Percentiles rank a stretch among this genome's conserved stretches.
These are phyloP conservation scores for Hymenoscyphus salicellus DNA, from an alignment of 2,329 filamentous ascomycete genomes.

Conservation along the genomic window DNA sequence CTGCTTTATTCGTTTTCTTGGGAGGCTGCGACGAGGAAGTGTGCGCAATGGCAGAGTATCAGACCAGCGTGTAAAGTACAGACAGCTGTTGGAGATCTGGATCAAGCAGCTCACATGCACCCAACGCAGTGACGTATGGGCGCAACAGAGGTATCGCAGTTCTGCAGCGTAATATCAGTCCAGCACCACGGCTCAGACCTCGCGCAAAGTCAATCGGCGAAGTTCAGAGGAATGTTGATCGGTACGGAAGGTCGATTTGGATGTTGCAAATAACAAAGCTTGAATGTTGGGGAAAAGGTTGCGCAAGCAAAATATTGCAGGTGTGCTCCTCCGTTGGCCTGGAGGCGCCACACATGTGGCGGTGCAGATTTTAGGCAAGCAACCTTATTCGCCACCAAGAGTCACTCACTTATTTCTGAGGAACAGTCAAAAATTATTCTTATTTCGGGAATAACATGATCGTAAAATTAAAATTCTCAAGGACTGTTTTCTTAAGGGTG, in stretches of 20 bases:
- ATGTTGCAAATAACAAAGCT: background rate
- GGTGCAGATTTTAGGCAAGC: background rate
- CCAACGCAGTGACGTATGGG: constrained; percentile 9
- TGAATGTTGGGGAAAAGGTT: background rate
- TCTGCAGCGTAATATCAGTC: background rate
- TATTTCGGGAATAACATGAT: no score
- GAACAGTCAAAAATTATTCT: no score
- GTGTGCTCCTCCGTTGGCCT: constrained; percentile 1
- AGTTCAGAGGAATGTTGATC: constrained; percentile 3
- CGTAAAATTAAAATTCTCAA: no score
- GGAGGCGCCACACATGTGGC: background rate
- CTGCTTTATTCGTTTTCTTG: background rate
- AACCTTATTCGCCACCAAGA: background rate
- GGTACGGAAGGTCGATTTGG: background rate
- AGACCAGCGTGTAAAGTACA: background rate
- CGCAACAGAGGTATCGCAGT: background rate
- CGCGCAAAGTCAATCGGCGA: constrained; percentile 6
- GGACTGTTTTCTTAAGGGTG: no score
- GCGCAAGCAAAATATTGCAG: background rate
- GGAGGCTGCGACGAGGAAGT: background rate
- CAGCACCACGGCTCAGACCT: constrained; percentile 1
- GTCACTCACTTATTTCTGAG: no score
- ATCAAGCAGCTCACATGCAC: constrained; percentile 1
- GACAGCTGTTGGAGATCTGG: background rate
- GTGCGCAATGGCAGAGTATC: background rate